A percentile compares a stretch with the other conserved stretches of the same genome.
Evolutionary conservation across 2,329 filamentous ascomycete species (phyloP).

Genomic region (Monilinia fructigena): DNA sequence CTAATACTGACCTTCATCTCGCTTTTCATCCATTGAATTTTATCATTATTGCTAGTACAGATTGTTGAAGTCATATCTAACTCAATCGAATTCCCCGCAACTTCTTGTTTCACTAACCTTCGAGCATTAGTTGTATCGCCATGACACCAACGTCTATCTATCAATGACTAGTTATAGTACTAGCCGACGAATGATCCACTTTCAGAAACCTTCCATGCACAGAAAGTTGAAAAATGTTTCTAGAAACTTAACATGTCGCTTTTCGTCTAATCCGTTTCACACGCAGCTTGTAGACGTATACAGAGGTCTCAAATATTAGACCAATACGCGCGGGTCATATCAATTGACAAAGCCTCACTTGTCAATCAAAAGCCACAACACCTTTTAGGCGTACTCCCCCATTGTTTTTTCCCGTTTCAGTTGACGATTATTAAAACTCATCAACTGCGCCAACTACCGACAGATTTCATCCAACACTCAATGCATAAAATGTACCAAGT

Average conservation of each 20-base stretch:
- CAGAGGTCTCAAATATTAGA: neutral
- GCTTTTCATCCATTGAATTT: neutral
- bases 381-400: no score
- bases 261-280: neutral
- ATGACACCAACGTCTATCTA: neutral
- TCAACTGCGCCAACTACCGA: neutral
- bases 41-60: neutral
- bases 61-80: neutral
- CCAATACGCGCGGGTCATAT: neutral
- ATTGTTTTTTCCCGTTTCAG: neutral
- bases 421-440: neutral
- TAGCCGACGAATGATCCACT: neutral
- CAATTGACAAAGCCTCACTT: neutral
- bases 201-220: constrained; percentile 14
- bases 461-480: constrained; percentile 2
- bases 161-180: neutral
- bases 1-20: constrained; percentile 9
- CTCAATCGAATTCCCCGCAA: constrained; percentile 10
- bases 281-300: neutral
- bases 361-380: neutral
- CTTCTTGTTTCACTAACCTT: constrained; percentile 2
- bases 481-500: constrained; percentile 7
- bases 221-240: constrained; percentile 6
- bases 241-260: constrained; percentile 4
- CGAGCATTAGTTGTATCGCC: constrained; percentile 1